Base-by-base conservation (phyloP, 202 grass and related monocot species). In the Brachypodium distachyon region DNA sequence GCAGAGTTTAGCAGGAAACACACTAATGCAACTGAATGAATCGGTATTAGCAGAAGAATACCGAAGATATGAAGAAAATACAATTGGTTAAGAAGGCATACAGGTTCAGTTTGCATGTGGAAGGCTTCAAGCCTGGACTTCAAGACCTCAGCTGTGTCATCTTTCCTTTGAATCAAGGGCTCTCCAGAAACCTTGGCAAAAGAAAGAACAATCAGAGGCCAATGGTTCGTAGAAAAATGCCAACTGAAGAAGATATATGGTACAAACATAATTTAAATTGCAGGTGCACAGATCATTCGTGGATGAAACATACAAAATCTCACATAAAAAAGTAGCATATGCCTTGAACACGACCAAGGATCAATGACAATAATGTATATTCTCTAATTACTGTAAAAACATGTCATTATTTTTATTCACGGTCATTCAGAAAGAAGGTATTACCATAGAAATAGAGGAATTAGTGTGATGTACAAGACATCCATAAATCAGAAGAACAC, bases 91-190 rank as follows among this genome's bases (percentile, higher is more conserved):
- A 63, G 69, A 39, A 76, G 80, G 73, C 87, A 59, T 94, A 98
- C 95, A 51, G 95, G 91, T 75, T 98, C 87, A 11, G 95, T 98
- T 43, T 98, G 95, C 72, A 78, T 73, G 74, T 97, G 95, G 80
- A 97, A 97, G 48, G 95, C 78, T 80, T 97, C 95, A 84, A 94
- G 95, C 87, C 90, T 94, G 54, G 95, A 94, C 74, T 90, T 94
- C 46, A 97, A 88, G 28, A 97, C 89, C 21, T 84, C 89, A 72
- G 95, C 87, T 52, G 95, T 97, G 65, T 97, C 95, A 82, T 97
- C 91, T 88, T 79, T 97, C 70, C 91, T 94, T 81, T 97, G 91
- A 73, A 98, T 94, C 81, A 98, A 72, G 23, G 89, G 87, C 49
- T 98, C 95, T 79, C 95, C 89, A 13, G 95, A 85, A 72, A 98